Evolutionary conservation across 805 yeast genomes (phyloP).

Genomic region (Phaffomyces opuntiae): DNA sequence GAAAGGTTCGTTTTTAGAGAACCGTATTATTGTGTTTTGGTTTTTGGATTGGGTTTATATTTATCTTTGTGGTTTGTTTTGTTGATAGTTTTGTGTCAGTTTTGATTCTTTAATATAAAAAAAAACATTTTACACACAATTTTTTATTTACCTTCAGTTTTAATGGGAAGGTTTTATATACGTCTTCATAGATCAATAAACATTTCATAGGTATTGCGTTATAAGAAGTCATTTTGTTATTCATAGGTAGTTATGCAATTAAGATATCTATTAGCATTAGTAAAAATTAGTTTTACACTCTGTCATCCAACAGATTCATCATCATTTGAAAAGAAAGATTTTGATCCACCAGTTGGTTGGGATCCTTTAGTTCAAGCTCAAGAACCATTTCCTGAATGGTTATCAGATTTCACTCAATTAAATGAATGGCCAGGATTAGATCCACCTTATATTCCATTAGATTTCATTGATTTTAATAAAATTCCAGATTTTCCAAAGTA

Average conservation of each 20-base stretch:
- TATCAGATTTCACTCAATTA: slow-evolving; percentile 65
- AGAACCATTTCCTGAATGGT: slow-evolving; percentile 73
- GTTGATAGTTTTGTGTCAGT: no score
- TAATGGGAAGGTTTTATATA: no score
- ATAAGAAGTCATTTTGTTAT: no score
- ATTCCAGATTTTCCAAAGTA: slow-evolving; percentile 47
- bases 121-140: no score
- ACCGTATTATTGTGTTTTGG: no score
- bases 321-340: neutral
- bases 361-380: slow-evolving; percentile 20
- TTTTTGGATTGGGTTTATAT: no score
- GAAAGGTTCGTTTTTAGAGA: no score
- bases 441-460: slow-evolving; percentile 84
- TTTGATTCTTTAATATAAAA: no score
- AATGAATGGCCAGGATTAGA: slow-evolving; percentile 76
- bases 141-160: no score
- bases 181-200: no score
- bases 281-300: neutral
- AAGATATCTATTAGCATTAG: neutral
- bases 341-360: slow-evolving; percentile 21
- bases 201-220: no score
- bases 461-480: slow-evolving; percentile 50
- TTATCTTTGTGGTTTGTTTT: no score
- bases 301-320: neutral
- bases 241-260: neutral